These are phyloP conservation scores for Chaetomiaceae sp. DNA, from an alignment of 2,329 filamentous ascomycete species.

Conservation along the genomic window DNA sequence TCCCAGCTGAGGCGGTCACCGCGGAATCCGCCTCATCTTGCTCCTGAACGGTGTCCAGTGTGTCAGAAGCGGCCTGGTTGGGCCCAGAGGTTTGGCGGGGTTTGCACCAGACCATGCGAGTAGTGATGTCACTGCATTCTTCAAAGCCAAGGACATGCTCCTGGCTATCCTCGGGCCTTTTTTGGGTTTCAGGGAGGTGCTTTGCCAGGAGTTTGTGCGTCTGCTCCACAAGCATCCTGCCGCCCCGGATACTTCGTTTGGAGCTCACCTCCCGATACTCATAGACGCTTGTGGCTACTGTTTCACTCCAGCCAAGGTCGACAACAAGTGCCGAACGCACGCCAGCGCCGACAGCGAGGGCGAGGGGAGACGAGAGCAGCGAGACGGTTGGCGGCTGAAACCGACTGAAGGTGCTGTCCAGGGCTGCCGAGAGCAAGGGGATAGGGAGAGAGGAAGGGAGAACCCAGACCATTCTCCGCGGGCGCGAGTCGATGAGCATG, in stretches of 20 bases:
- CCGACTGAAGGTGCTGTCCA: conserved; percentile 74
- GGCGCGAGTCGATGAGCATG: conserved; percentile 68
- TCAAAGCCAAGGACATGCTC: conserved; percentile 59
- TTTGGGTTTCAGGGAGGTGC: conserved; percentile 32
- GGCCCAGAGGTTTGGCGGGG: conserved; percentile 33
- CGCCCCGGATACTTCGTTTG: conserved; percentile 67
- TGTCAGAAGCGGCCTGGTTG: conserved; percentile 28
- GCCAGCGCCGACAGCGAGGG: conserved; percentile 73
- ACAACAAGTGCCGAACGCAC: conserved; percentile 81
- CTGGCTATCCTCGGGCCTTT: conserved; percentile 16
- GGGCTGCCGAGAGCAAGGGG: conserved; percentile 67
- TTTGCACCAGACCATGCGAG: conserved; percentile 74
- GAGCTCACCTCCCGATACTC: conserved; percentile 80
- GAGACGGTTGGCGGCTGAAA: conserved; percentile 79
- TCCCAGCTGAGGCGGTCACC: conserved; percentile 21
- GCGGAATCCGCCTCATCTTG: conserved; percentile 47
- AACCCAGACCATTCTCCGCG: conserved; percentile 68
- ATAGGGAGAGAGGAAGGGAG: conserved; percentile 75
- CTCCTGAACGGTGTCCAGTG: conserved; percentile 51
- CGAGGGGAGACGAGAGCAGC: conserved; percentile 71
- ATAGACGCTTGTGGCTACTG: conserved; percentile 77
- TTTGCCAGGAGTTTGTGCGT: conserved; percentile 61
- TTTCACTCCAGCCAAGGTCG: conserved; percentile 91
- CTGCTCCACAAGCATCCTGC: conserved; percentile 64
- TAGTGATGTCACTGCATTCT: conserved; percentile 75